Conservation (phyloP, 139 green algal species). For the Picochlorum sp. region DNA sequence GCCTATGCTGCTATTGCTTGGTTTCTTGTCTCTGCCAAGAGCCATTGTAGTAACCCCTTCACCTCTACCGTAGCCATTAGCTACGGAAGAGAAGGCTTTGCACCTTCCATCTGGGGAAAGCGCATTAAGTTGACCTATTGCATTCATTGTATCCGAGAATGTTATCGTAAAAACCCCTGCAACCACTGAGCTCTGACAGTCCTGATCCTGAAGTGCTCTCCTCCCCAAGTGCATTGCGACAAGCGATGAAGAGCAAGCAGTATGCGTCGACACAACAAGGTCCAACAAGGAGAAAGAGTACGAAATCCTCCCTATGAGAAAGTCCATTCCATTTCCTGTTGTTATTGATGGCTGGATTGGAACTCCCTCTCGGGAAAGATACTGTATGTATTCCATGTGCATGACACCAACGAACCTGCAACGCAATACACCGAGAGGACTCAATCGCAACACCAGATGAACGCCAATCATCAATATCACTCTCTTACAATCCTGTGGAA, state of each 20-base stretch:
- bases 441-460: background rate
- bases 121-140: conserved; percentile 29
- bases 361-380: conserved; percentile 11
- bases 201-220: conserved; percentile 16
- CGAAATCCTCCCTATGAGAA: conserved; percentile 40
- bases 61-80: conserved; percentile 45
- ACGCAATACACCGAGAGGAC: background rate
- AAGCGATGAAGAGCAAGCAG: conserved; percentile 82
- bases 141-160: conserved; percentile 28
- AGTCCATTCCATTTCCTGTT: conserved; percentile 40
- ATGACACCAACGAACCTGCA: conserved; percentile 10
- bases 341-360: conserved; percentile 13
- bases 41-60: conserved; percentile 27
- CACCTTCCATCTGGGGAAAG: conserved; percentile 34
- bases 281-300: conserved; percentile 42
- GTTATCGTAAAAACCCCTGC: conserved; percentile 31
- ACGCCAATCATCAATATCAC: background rate
- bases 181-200: conserved; percentile 17
- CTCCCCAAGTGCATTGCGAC: conserved; percentile 57
- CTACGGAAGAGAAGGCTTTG: conserved; percentile 41
- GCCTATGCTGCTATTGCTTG: background rate
- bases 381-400: conserved; percentile 15
- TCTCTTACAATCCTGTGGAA: conserved; percentile 32
- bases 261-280: conserved; percentile 40
- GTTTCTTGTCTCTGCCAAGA: background rate